Evolutionary conservation across 768 basidiomycete genomes (phyloP), one percentile per base, ranked within the genome.

Genomic region (Tulasnella calospora): DNA sequence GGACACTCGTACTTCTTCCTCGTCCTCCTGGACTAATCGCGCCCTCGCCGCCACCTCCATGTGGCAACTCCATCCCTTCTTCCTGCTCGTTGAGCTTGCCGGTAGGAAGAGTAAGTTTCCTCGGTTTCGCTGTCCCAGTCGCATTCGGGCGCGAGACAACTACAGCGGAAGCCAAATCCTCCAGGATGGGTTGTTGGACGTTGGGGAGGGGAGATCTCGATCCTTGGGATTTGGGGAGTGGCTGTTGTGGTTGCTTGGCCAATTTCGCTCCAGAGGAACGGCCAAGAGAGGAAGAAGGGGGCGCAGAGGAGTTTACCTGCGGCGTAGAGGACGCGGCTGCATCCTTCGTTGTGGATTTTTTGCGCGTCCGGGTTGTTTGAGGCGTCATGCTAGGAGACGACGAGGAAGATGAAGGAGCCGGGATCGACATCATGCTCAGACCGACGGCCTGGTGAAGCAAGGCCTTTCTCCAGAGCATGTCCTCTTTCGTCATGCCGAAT

Each of bases 401-500:
- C 23, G 41, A 57, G 21, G 77, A 33, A 19, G 77, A 40, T 23
- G 77, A 71, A 10, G 78, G 78, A 5, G 78, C 30, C 23, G 79
- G 79, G 30, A 80, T 80, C 27, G 79, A 80, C 70, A 76, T 74
- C 78, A 80, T 79, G 71, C 82, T 82, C 41, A 82, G 91, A 75
- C 91, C 90, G 27, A 95, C 93, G 46, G 93, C 94, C 83, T 94
- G 89, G 30, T 89, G 89, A 76, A 95, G 86, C 33, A 95, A 83
- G 0, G 90, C 90, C 83, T 89, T 92, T 79, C 94, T 87, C 94
- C 94, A 95, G 35, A 88, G 70, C 71, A 78, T 86, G 73, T 91
- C 89, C 55, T 91, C 90, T 27, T 85, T 85, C 23, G 88, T 84
- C 51, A 67, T 74, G 51, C 47, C 47, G 46, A 76, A 61, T 8